phyloP scores from a whole-genome alignment of 805 yeast genomes.

The Monosporozyma siamensis region DNA sequence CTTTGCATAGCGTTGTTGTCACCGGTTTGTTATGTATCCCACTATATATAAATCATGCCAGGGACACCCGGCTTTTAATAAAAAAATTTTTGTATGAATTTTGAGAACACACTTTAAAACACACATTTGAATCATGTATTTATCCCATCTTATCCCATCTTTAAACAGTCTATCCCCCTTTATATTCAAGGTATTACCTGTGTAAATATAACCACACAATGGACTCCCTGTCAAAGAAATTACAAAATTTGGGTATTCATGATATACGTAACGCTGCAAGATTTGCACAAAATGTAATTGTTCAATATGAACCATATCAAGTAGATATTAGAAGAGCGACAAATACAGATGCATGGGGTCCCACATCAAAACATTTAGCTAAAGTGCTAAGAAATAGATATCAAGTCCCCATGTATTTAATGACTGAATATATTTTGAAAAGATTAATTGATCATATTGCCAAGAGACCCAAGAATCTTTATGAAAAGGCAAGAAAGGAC shows the following conservation, averaged over 20 bases:
- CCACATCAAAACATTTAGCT: constrained; percentile 36
- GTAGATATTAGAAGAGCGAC: constrained; percentile 37
- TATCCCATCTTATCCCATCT: no score
- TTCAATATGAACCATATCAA: constrained; percentile 32
- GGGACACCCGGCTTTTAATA: no score
- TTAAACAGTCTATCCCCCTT: no score
- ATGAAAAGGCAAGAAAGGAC: constrained; percentile 33
- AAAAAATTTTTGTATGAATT: no score
- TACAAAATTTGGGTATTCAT: constrained; percentile 30
- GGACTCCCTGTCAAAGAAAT: constrained; percentile 30
- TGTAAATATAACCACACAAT: no score
- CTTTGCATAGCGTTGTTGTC: no score
- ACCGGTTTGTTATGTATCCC: no score
- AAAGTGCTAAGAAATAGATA: constrained; percentile 27
- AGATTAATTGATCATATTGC: constrained; percentile 32
- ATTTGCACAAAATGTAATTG: constrained; percentile 32
- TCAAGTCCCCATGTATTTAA: constrained; percentile 26
- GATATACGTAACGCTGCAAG: constrained; percentile 35
- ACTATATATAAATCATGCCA: no score
- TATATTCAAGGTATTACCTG: no score
- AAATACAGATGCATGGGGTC: constrained; percentile 47
- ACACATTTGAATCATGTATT: no score
- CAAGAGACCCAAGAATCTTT: constrained; percentile 28
- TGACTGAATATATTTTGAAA: constrained; percentile 30
- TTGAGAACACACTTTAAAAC: no score